These are phyloP conservation scores for Hymenoscyphus fructigenus DNA, from an alignment of 2,329 filamentous ascomycete species.

Conservation along the genomic window DNA sequence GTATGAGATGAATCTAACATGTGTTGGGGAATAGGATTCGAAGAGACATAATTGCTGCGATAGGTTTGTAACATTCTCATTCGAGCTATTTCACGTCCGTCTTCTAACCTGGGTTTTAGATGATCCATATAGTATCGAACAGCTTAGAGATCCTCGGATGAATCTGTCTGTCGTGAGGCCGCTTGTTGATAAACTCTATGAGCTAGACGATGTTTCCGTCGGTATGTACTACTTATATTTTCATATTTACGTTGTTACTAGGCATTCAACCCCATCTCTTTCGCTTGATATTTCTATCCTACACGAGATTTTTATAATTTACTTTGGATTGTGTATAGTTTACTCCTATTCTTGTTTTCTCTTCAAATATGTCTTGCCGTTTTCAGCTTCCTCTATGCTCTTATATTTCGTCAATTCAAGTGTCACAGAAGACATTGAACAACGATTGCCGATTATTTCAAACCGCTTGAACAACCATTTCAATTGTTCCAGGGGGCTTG, in stretches of 20 bases:
- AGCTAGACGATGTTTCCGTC: conserved; percentile 75
- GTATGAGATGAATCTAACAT: background rate
- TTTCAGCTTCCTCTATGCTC: too few species aligned
- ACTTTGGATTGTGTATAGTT: too few species aligned
- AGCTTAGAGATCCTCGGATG: conserved; percentile 77
- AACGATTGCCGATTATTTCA: too few species aligned
- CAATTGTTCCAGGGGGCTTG: too few species aligned
- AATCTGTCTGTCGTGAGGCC: conserved; percentile 73
- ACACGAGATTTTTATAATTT: too few species aligned
- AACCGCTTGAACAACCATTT: too few species aligned
- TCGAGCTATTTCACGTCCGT: background rate
- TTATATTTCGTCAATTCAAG: too few species aligned
- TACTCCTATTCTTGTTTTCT: too few species aligned
- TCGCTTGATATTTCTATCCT: background rate
- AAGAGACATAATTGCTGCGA: conserved; percentile 61
- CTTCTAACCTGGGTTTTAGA: conserved; percentile 39
- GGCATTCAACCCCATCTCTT: background rate
- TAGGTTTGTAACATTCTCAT: conserved; percentile 50
- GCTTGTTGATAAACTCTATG: conserved; percentile 79
- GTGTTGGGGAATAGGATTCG: conserved; percentile 45
- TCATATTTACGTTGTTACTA: background rate
- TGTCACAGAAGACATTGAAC: too few species aligned
- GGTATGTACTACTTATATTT: conserved; percentile 44
- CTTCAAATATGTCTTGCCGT: too few species aligned
- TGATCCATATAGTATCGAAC: conserved; percentile 68